Percentiles rank a stretch among this genome's conserved stretches.
phyloP scores from a whole-genome alignment of 2,329 filamentous ascomycete species.

The Aspergillus aculeatus region DNA sequence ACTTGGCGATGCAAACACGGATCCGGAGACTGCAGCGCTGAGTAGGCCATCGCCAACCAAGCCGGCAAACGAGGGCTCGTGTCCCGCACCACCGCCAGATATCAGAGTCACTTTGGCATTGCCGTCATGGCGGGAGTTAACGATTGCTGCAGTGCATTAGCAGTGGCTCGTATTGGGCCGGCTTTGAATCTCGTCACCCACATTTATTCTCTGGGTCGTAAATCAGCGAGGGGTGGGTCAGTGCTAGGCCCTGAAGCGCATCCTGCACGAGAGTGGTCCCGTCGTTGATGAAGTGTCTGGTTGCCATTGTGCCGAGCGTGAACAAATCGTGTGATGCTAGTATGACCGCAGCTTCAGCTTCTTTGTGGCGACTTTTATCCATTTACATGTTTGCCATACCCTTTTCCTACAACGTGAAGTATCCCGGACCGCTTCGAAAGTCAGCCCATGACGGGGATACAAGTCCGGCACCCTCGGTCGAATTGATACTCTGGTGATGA shows the following conservation, averaged over 20 bases:
- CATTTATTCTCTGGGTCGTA: background rate
- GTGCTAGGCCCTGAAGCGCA: background rate
- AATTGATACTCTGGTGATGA: too few relatives aligned
- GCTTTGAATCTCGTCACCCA: background rate
- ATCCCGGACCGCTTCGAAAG: too few relatives aligned
- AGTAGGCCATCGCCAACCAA: background rate
- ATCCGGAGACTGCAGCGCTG: background rate
- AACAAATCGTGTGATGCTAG: background rate
- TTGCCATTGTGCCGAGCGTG: background rate
- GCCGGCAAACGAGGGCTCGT: slow-evolving; percentile 3
- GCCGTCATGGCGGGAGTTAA: background rate
- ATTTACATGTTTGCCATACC: too few relatives aligned
- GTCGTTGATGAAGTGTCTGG: slow-evolving; percentile 6
- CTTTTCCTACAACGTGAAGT: too few relatives aligned
- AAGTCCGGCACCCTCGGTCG: background rate
- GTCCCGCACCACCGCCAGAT: slow-evolving; percentile 3
- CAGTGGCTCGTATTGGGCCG: background rate
- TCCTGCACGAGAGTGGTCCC: background rate
- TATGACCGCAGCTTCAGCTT: too few relatives aligned
- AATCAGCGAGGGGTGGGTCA: background rate
- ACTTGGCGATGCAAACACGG: background rate
- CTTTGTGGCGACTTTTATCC: too few relatives aligned
- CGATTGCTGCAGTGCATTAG: background rate
- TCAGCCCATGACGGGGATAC: background rate
- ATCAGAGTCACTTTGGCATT: background rate